Base-by-base conservation (phyloP, 2,329 filamentous ascomycete species). In the Colletotrichum kahawae region DNA sequence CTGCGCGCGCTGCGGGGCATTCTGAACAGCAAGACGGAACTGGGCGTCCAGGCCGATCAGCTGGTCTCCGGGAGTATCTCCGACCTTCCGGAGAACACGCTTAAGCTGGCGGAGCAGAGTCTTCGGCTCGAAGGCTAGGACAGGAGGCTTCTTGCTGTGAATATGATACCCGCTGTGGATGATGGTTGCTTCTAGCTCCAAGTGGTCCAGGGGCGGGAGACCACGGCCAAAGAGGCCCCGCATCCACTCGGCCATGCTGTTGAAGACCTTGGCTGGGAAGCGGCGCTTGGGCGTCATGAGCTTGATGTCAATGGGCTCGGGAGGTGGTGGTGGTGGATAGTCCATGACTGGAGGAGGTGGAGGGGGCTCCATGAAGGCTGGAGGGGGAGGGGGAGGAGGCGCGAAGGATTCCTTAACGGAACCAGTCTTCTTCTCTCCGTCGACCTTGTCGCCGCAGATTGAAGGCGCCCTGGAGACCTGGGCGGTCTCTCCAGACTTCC, bases 401-500 rank as follows among this genome's bases (percentile, higher is more conserved):
- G 24, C 9, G 0, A 0, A 14, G 24, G 14, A 34, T n/a, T 56
- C 38, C 21, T 5, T 34, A 33, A 10, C 48, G 9, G 33, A n/a
- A 33, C 4, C 4, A 1, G 14, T 21, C 34, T 67, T 60, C 29
- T 51, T 21, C 24, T 72, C 65, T 31, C 67, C 56, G 8, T 14
- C 56, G 7, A 29, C n/a, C 57, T 72, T 72, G 7, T 31, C 56
- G 9, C 57, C 57, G 21, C 69, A 67, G 6, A 38, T 6, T 2
- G 62, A 67, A 13, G 72, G 43, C 27, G 69, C 31, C 7, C 38
- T 67, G 7, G 68, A 72, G 33, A 63, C 69, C 2, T 72, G 63
- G 16, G 63, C 72, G 4, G 72, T 75, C 24, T 48, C 63, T 5
- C 72, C 72, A 18, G 72, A 75, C 63, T 63, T 72, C 72, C 72